Evolutionary conservation across 2,329 filamentous ascomycete species (phyloP), one percentile per base, ranked within the genome.

Genomic region (Ampelomyces quisqualis): DNA sequence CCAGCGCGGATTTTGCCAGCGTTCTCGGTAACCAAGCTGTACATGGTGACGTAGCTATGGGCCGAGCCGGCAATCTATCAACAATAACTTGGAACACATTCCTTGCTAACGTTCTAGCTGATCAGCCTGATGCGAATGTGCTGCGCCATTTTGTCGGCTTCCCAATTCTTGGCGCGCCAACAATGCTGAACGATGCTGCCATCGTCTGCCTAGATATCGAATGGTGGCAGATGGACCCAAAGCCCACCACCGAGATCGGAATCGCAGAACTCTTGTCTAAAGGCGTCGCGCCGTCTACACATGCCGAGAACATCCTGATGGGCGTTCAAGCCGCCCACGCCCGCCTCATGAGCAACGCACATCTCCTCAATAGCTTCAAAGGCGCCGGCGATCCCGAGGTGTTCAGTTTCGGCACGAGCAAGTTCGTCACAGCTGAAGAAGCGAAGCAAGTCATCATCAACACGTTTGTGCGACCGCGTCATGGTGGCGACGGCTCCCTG

Each of bases 161-260:
- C 20, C 40, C 31, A 8, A 10, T 36, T 5, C 20, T 10, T 9
- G 37, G n/a, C 18, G 29, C 22, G 6, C 36, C 36, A 8, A 2
- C 20, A 17, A n/a, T 7, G 14, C 34, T 49, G 17, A 34, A 40
- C 11, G 27, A 47, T 32, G 22, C 40, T 23, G 17, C 45, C 11
- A 9, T 52, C 5, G 33, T 55, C 23, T 45, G 36, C 17, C 32
- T 52, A 8, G 45, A 52, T 29, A 36, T 43, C 9, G 49, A 49
- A 27, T 57, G 53, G 53, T 55, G 44, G 44, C 40, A 51, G 19
- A 44, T 45, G 7, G 37, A 44, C 10, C 45, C 51, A 0, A 35
- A 49, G 7, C 47, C 47, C 2, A 52, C 44, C 2, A 58, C 49
- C 2, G 55, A 57, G 35, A 24, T 58, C 13, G 49, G 51, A 1